A percentile compares a stretch with the other conserved stretches of the same genome.
phyloP scores from a whole-genome alignment of 495 filamentous ascomycete species.

The Penicillium fimorum region DNA sequence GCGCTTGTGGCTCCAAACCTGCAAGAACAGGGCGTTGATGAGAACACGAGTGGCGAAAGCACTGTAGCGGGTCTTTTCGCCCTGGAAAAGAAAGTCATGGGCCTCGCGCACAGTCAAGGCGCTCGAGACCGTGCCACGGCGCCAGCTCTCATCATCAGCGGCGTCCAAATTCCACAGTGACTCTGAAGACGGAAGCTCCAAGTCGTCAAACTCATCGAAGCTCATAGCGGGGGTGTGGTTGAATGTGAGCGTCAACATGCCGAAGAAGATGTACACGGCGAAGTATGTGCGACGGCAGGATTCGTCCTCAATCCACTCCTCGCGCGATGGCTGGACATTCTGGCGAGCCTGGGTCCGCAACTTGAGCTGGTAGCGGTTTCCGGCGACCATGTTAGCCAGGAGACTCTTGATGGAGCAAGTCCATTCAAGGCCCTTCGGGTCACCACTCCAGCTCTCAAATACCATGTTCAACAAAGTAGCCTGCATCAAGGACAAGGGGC shows the following conservation, averaged over 20 bases:
- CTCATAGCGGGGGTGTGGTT: slow-evolving; percentile 97
- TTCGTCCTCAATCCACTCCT: slow-evolving; percentile 97
- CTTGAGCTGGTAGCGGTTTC: slow-evolving; percentile 94
- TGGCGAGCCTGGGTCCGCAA: slow-evolving; percentile 85
- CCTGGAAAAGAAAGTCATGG: slow-evolving; percentile 92
- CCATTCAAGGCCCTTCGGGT: slow-evolving; percentile 97
- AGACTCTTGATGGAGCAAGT: slow-evolving; percentile 98
- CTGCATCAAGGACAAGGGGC: slow-evolving; percentile 97
- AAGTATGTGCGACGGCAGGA: slow-evolving; percentile 96
- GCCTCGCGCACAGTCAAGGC: slow-evolving; percentile 86
- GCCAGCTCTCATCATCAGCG: slow-evolving; percentile 78
- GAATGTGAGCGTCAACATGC: slow-evolving; percentile 90
- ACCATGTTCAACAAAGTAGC: slow-evolving; percentile 96
- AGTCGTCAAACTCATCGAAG: slow-evolving; percentile 94
- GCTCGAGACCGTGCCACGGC: slow-evolving; percentile 66
- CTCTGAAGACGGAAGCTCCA: slow-evolving; percentile 91
- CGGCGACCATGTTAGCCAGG: slow-evolving; percentile 96
- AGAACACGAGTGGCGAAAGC: slow-evolving; percentile 96
- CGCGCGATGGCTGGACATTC: slow-evolving; percentile 68
- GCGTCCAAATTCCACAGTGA: slow-evolving; percentile 88
- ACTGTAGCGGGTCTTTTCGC: slow-evolving; percentile 87
- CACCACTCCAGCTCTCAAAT: slow-evolving; percentile 98
- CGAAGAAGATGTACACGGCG: slow-evolving; percentile 99
- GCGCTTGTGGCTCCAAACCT: slow-evolving; percentile 98
- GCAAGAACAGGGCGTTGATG: slow-evolving; percentile 98